Base-by-base conservation (phyloP, 2,329 filamentous ascomycete species). In the Sodiomyces alkalinus region DNA sequence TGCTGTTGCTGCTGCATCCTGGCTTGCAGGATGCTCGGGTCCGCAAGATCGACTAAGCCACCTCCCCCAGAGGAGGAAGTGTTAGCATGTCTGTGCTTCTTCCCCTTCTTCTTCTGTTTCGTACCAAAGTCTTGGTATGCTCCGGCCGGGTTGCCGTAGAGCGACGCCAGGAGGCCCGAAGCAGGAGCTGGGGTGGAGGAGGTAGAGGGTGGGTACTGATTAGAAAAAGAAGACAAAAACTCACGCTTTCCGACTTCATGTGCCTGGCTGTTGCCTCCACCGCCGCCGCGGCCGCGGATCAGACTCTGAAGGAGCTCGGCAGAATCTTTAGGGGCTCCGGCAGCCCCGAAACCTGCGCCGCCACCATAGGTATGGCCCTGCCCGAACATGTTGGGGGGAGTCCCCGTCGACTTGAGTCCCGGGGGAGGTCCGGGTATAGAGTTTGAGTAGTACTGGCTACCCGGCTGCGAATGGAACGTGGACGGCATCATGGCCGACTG, bases 41-140 rank as follows among this genome's bases (percentile, higher is more conserved):
- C 86, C 70, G 81, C 83, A 86, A 93, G 83, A 92, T 96, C 86
- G 68, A 92, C 86, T 87, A 94, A 75, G 68, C 82, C 86, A 81
- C 83, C 82, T 74, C 85, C 86, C 68, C 80, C 80, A 75, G 85
- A 92, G 76, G 87, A 96, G 81, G 86, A 93, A 87, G 87, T 94
- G 83, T 94, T 93, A 90, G 85, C 87, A 78, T 94, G 86, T 77
- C 86, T 92, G 72, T 94, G 87, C 83, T 94, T 94, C 76, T 93
- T 94, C 68, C 85, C 85, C 83, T 93, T 93, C 75, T 93, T 94
- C 79, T 92, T 93, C 74, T 92, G 85, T 77, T 93, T 92, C 64
- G 81, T 78, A 64, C 80, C 80, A 64, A 78, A 76, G 56, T 92
- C 85, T 75, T 86, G 80, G 64, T 82, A 83, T 62, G 74, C 72